Conservation (phyloP, 1,284 basidiomycete species). For the Flammula alnicola region DNA sequence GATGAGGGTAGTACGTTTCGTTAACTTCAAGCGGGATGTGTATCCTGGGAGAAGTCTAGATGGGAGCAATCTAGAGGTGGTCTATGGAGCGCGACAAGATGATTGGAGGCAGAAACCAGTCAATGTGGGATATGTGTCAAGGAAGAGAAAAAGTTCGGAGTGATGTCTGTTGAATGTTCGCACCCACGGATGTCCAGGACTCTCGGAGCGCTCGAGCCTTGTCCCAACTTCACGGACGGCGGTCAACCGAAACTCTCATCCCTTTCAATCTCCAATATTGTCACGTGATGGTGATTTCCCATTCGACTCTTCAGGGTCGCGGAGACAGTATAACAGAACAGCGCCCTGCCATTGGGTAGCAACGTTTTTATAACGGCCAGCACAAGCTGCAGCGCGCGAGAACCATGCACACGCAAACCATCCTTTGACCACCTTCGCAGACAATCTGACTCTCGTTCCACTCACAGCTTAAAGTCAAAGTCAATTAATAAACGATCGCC, state of each 20-base stretch:
- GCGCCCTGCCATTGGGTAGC: no score
- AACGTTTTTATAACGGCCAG: no score
- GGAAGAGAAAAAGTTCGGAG: neutral
- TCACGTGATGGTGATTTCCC: conserved; percentile 18
- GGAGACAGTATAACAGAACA: no score
- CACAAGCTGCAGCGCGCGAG: no score
- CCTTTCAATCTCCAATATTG: conserved; percentile 4
- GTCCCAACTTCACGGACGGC: conserved; percentile 16
- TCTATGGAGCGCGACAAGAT: no score
- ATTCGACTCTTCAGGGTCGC: no score
- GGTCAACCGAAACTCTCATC: conserved; percentile 23
- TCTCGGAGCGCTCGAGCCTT: conserved; percentile 24
- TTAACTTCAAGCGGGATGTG: no score
- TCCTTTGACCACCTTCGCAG: neutral
- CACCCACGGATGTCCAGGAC: conserved; percentile 20
- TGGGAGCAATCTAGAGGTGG: no score
- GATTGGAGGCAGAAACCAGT: neutral
- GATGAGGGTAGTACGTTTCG: neutral
- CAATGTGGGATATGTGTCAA: neutral
- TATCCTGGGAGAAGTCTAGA: no score
- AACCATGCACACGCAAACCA: no score
- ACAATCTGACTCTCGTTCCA: no score
- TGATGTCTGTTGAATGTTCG: conserved; percentile 11
- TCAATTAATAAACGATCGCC: neutral
- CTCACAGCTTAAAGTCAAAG: no score